These are phyloP conservation scores for Dillenia suffruticosa DNA, from an alignment of 164 flowering plant species.

Conservation along the genomic window DNA sequence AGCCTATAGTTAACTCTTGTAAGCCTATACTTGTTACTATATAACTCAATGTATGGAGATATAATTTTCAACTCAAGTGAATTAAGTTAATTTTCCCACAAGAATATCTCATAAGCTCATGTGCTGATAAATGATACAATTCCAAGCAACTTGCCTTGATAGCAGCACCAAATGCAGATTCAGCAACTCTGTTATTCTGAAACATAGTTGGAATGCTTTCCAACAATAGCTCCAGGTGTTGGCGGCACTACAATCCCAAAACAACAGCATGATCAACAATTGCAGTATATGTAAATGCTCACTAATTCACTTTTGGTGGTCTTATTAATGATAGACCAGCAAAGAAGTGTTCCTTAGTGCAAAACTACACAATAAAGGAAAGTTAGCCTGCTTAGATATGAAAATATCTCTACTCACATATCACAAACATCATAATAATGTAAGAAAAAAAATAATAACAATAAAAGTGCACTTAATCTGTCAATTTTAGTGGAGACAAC, in stretches of 20 bases:
- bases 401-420: neutral
- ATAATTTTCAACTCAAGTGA: too few species aligned
- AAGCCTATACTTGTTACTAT: too few species aligned
- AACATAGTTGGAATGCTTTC: slow-evolving; percentile 95
- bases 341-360: too few species aligned
- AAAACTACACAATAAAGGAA: too few species aligned
- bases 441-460: neutral
- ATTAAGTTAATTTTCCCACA: too few species aligned
- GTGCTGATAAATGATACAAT: too few species aligned
- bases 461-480: neutral
- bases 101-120: too few species aligned
- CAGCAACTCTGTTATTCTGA: slow-evolving; percentile 69
- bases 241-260: slow-evolving; percentile 62
- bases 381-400: too few species aligned
- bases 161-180: slow-evolving; percentile 97
- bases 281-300: neutral
- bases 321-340: too few species aligned
- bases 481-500: slow-evolving; percentile 25
- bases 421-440: neutral
- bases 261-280: slow-evolving; percentile 1
- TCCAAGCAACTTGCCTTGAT: slow-evolving; percentile 52
- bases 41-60: too few species aligned
- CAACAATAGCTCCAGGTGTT: slow-evolving; percentile 84
- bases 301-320: neutral
- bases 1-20: too few species aligned